Conservation (phyloP, 805 yeast species). For the Teunomyces gatunensis region DNA sequence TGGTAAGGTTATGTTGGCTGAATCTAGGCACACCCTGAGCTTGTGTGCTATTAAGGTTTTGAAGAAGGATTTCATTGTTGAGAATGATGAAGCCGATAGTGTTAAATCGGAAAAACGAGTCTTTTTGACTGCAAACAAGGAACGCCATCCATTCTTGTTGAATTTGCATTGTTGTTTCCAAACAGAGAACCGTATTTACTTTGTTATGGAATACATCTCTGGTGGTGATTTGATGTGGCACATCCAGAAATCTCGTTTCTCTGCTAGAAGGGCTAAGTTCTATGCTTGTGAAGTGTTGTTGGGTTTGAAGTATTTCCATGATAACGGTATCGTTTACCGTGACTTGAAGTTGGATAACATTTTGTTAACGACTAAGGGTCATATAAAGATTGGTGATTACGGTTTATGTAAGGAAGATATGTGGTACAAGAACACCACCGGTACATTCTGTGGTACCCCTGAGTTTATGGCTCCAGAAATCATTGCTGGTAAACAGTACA, state of each 20-base stretch:
- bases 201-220: slow-evolving; percentile 96
- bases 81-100: slow-evolving; percentile 94
- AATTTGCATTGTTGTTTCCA: slow-evolving; percentile 94
- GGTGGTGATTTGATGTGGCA: slow-evolving; percentile 99
- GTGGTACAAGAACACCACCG: slow-evolving; percentile 82
- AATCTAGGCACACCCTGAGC: slow-evolving; percentile 75
- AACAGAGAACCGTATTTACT: slow-evolving; percentile 94
- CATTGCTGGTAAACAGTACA: slow-evolving; percentile 86
- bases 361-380: slow-evolving; percentile 84
- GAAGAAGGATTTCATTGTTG: slow-evolving; percentile 93
- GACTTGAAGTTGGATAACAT: slow-evolving; percentile 95
- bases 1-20: slow-evolving; percentile 97
- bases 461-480: slow-evolving; percentile 99
- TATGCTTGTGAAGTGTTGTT: slow-evolving; percentile 95
- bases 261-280: slow-evolving; percentile 90
- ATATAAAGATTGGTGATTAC: slow-evolving; percentile 94
- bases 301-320: slow-evolving; percentile 91
- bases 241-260: slow-evolving; percentile 86
- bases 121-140: slow-evolving; percentile 77
- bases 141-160: slow-evolving; percentile 88
- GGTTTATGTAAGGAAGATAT: slow-evolving; percentile 94
- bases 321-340: slow-evolving; percentile 92
- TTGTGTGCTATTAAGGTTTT: slow-evolving; percentile 95
- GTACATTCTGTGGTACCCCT: slow-evolving; percentile 98
- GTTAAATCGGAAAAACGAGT: slow-evolving; percentile 94